Base-by-base conservation (phyloP, 78 protist species). In the Protostelium mycophagum region DNA sequence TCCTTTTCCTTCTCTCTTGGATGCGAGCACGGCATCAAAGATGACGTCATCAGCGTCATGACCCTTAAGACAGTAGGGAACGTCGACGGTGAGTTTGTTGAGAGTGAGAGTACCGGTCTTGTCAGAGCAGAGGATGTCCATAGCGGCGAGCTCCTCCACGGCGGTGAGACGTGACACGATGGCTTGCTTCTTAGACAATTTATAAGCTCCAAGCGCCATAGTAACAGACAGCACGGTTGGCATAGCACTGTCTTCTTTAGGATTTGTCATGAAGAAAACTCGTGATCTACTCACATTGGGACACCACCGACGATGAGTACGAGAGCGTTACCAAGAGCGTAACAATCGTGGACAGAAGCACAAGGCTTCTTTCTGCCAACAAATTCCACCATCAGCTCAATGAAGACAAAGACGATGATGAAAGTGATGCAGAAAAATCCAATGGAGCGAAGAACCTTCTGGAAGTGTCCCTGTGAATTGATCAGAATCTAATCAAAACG, bases 21-120 rank as follows among this genome's bases (percentile, higher is more conserved):
- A 93, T 29, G 90, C 95, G 63, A 96, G 92, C 28, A 86, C 93
- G 0, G 91, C 89, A 35, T 86, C 31, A 34, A 88, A 31, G 34
- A 91, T 0, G 28, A 96, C n/a, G 37, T 96, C 95, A 28, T 88
- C 96, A 0, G 88, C 37, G 25, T 90, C 35, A 25, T 89, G 0
- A 0, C 86, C 95, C 28, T 38, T 91, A 35, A 92, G 87, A 0
- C 89, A 36, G 36, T 87, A 28, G 28, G 91, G 94, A 23, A 38
- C 38, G 90, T 96, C 96, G 36, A 98, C 97, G 0, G 96, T 97
- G 94, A 98, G 97, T 37, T 91, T 37, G 93, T 97, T 97, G 35
- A 87, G 85, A 34, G 99, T 98, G 38, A 98, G 97, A 16, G 99
- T 98, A 51, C 99, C 99, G 28, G 99, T 98, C 90, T 98, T 98